These are phyloP conservation scores for Nakazawaea siamensis DNA, from an alignment of 805 yeast species.

Conservation along the genomic window DNA sequence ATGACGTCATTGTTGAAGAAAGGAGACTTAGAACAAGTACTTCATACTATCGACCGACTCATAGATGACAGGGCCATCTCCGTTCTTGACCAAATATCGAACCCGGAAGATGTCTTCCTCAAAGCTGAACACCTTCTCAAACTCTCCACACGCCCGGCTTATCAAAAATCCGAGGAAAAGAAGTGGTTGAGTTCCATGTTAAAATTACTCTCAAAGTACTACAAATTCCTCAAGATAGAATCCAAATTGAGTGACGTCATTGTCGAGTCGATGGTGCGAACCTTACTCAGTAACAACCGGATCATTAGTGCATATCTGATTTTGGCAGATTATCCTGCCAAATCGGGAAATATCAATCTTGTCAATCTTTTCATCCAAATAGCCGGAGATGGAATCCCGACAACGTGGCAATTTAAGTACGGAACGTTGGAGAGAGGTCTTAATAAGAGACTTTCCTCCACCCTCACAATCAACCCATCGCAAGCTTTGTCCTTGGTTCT, in stretches of 20 bases:
- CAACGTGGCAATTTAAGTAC: constrained; percentile 18
- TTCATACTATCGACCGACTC: constrained; percentile 1
- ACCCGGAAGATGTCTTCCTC: neutral
- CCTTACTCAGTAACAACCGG: constrained; percentile 1
- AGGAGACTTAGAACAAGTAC: neutral
- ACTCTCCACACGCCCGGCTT: neutral
- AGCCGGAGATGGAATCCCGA: constrained; percentile 16
- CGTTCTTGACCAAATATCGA: neutral
- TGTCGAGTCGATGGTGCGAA: constrained; percentile 1
- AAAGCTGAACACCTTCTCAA: neutral
- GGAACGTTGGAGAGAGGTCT: constrained; percentile 12
- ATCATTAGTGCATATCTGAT: neutral
- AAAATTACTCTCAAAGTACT: neutral
- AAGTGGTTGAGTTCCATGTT: neutral
- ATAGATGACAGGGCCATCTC: neutral
- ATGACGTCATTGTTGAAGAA: neutral
- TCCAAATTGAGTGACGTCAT: neutral
- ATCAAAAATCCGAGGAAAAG: neutral
- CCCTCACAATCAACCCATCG: constrained; percentile 11
- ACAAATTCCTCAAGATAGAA: neutral
- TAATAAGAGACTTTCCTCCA: constrained; percentile 11
- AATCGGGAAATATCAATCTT: neutral
- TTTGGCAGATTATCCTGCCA: neutral
- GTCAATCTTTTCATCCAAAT: constrained; percentile 15
- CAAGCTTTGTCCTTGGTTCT: constrained; percentile 12